phyloP scores from a whole-genome alignment of 352 stramenopile genomes.

The Globisporangium echinulatum region DNA sequence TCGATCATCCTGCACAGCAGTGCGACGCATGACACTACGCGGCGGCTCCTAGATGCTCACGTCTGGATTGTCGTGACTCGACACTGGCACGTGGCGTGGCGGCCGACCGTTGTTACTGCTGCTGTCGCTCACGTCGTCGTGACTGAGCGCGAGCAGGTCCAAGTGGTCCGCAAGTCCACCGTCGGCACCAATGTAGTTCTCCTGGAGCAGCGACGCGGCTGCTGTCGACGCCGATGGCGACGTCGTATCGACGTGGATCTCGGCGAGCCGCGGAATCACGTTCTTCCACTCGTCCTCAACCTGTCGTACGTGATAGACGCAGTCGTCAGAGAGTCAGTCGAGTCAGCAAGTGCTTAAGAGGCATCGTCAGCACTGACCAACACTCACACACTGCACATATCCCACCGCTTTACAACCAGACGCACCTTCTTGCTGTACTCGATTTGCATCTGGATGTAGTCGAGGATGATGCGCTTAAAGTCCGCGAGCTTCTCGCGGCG shows the following conservation, averaged over 20 bases:
- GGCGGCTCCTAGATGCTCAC: slow-evolving; percentile 24
- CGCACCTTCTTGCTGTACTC: slow-evolving; percentile 92
- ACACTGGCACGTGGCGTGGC: not conserved
- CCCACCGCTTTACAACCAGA: not conserved
- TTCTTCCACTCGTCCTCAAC: slow-evolving; percentile 75
- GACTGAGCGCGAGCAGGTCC: slow-evolving; percentile 44
- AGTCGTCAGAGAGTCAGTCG: not conserved
- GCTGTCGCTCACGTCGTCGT: slow-evolving; percentile 15
- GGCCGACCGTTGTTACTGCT: slow-evolving; percentile 1
- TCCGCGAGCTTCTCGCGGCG: slow-evolving; percentile 93
- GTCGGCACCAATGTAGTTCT: slow-evolving; percentile 70
- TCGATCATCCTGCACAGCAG: too few species aligned
- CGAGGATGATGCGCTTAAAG: slow-evolving; percentile 94
- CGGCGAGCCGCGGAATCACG: slow-evolving; percentile 63
- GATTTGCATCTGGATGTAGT: slow-evolving; percentile 97
- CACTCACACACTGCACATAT: not conserved
- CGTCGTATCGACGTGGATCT: slow-evolving; percentile 63
- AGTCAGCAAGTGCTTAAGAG: too few species aligned
- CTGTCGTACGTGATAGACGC: slow-evolving; percentile 9
- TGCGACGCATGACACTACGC: too few species aligned
- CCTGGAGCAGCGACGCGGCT: slow-evolving; percentile 51
- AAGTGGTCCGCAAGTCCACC: slow-evolving; percentile 37
- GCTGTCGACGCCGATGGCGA: slow-evolving; percentile 33
- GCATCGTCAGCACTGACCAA: not conserved
- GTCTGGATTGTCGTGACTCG: slow-evolving; percentile 20